Percentiles rank a stretch among this genome's conserved stretches.
Evolutionary conservation across 495 filamentous ascomycete genomes (phyloP).

Genomic region (Neurospora sp.): DNA sequence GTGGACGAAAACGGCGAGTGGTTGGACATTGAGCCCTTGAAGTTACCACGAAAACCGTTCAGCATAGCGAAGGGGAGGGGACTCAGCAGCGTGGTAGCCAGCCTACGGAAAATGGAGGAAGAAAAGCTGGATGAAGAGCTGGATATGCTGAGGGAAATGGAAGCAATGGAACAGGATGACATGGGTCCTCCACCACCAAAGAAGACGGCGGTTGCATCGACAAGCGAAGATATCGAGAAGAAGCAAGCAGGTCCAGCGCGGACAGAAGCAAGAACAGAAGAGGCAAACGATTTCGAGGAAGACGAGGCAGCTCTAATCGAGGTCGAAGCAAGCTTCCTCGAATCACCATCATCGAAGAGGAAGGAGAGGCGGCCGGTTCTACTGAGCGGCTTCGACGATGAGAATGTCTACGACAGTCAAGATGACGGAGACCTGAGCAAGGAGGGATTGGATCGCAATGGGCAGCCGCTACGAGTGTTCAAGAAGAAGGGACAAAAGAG

Average conservation of each 20-base stretch:
- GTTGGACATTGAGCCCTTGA: constrained; percentile 33
- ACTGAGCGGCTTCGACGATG: constrained; percentile 54
- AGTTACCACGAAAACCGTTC: constrained; percentile 51
- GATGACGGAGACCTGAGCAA: constrained; percentile 26
- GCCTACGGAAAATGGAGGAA: constrained; percentile 69
- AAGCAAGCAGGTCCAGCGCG: constrained; percentile 18
- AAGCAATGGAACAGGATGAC: constrained; percentile 37
- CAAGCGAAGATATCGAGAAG: neutral
- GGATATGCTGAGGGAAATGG: constrained; percentile 74
- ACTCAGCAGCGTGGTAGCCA: constrained; percentile 69
- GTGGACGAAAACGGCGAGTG: constrained; percentile 41
- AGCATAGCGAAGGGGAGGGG: constrained; percentile 43
- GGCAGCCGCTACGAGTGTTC: constrained; percentile 50
- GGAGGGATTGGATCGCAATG: constrained; percentile 26
- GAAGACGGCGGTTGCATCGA: neutral
- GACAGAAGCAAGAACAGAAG: neutral
- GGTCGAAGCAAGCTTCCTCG: neutral
- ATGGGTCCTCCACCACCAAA: constrained; percentile 2
- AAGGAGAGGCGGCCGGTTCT: constrained; percentile 47
- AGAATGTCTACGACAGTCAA: constrained; percentile 37
- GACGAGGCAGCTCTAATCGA: neutral
- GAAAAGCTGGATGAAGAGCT: constrained; percentile 68
- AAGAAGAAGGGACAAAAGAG: constrained; percentile 94
- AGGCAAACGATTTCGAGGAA: neutral
- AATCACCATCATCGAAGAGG: neutral